Evolutionary conservation across 306 rosid species (phyloP).

Genomic region (Corylus avellana): DNA sequence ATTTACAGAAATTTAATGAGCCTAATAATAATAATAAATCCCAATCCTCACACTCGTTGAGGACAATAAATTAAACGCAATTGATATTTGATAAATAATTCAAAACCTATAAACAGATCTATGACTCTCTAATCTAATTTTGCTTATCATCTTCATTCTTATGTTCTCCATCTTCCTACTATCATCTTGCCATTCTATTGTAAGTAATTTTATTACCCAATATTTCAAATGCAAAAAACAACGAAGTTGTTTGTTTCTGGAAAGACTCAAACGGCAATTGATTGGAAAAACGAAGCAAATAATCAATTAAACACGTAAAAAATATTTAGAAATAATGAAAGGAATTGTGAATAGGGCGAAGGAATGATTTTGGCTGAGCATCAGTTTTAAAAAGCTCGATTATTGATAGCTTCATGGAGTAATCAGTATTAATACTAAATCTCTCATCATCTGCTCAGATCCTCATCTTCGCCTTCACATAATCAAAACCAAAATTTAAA

Average conservation of each 20-base stretch:
- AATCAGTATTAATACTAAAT: conserved; percentile 3
- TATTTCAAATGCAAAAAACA: background rate
- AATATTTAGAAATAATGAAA: background rate
- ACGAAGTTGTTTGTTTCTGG: background rate
- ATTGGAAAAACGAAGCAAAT: no score
- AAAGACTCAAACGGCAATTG: no score
- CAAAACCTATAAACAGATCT: background rate
- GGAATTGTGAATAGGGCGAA: background rate
- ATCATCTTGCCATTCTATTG: background rate
- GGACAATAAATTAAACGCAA: no score
- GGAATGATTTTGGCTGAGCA: background rate
- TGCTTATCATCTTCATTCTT: background rate
- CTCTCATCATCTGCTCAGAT: conserved; percentile 12
- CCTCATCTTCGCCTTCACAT: background rate
- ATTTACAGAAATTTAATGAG: no score
- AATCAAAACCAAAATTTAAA: background rate
- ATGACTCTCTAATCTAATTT: background rate
- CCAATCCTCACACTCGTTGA: no score
- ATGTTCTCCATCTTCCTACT: background rate
- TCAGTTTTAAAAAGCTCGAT: conserved; percentile 19
- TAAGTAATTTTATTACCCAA: no score
- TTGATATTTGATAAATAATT: no score
- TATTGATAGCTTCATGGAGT: conserved; percentile 9
- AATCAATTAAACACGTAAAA: background rate
- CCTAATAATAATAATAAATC: no score